Evolutionary conservation across 1,284 basidiomycete genomes (phyloP).

Genomic region (Rhodotorula sp.): DNA sequence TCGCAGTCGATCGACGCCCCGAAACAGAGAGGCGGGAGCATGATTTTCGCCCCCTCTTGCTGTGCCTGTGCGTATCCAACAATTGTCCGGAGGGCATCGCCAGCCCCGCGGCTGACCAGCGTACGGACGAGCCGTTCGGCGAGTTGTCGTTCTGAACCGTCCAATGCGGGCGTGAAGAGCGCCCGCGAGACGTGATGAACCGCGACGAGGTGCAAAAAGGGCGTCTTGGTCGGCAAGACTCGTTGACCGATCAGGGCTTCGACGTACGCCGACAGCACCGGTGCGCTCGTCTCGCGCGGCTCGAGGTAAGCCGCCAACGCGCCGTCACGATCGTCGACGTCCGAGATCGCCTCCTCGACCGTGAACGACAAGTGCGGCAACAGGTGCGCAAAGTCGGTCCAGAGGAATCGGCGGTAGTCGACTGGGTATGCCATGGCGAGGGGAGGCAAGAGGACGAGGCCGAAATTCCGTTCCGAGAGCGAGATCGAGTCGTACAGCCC

Average conservation of each 20-base stretch:
- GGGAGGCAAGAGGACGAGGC: conserved; percentile 71
- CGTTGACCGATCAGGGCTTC: conserved; percentile 21
- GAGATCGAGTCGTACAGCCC: conserved; percentile 87
- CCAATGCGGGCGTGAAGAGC: conserved; percentile 1
- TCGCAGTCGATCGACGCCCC: neutral
- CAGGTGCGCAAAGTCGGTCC: conserved; percentile 71
- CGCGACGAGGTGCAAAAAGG: conserved; percentile 68
- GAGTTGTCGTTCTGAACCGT: neutral
- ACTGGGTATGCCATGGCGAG: conserved; percentile 69
- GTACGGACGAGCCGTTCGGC: conserved; percentile 7
- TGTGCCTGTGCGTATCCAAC: conserved; percentile 16
- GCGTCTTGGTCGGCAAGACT: neutral
- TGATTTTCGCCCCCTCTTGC: neutral
- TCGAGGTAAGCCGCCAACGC: conserved; percentile 20
- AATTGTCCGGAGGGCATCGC: conserved; percentile 3
- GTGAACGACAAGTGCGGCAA: conserved; percentile 42
- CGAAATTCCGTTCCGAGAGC: conserved; percentile 77
- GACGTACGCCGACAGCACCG: conserved; percentile 27
- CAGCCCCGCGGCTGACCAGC: conserved; percentile 1
- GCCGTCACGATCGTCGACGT: conserved; percentile 2
- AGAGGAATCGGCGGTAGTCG: conserved; percentile 83
- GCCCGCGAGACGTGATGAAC: conserved; percentile 69
- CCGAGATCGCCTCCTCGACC: conserved; percentile 14
- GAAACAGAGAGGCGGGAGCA: conserved; percentile 13
- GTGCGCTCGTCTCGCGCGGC: conserved; percentile 28